Conservation (phyloP, 2,329 filamentous ascomycete genomes). For the Verticillium albo-atrum region DNA sequence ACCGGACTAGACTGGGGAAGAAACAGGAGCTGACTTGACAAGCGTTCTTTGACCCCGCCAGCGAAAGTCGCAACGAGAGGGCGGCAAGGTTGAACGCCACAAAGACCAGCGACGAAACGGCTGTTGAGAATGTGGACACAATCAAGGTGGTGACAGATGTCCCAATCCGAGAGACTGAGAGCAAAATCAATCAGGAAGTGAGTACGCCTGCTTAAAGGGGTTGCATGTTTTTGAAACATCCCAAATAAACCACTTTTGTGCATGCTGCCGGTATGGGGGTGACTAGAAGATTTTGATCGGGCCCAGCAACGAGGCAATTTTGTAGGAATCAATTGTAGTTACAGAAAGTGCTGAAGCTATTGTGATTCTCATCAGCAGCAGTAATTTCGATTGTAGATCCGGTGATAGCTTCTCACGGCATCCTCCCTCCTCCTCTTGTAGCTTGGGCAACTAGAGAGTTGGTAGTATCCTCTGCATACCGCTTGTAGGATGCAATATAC, state of each 20-base stretch:
- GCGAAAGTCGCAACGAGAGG: constrained; percentile 18
- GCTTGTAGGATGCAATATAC: constrained; percentile 64
- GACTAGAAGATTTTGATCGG: too few relatives aligned
- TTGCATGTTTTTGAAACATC: too few relatives aligned
- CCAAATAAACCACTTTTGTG: too few relatives aligned
- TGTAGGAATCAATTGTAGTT: too few relatives aligned
- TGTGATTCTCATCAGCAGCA: too few relatives aligned
- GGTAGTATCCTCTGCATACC: constrained; percentile 63
- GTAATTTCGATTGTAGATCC: too few relatives aligned
- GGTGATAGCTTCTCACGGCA: constrained; percentile 44
- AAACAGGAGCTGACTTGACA: neutral
- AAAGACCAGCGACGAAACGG: neutral
- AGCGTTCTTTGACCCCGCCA: constrained; percentile 26
- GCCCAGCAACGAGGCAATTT: too few relatives aligned
- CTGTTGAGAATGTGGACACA: neutral
- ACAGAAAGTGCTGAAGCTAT: too few relatives aligned
- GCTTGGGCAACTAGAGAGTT: constrained; percentile 58
- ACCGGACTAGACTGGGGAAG: too few relatives aligned
- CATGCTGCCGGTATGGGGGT: too few relatives aligned
- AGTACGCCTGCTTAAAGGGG: neutral
- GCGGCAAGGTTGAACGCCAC: neutral
- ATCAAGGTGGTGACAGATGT: neutral
- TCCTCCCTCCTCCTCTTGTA: constrained; percentile 55
- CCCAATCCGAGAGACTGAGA: neutral
- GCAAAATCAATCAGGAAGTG: neutral